Percentiles rank a stretch among this genome's conserved stretches.
Conservation (phyloP, 2,329 filamentous ascomycete species). For the Volutella citrinella region DNA sequence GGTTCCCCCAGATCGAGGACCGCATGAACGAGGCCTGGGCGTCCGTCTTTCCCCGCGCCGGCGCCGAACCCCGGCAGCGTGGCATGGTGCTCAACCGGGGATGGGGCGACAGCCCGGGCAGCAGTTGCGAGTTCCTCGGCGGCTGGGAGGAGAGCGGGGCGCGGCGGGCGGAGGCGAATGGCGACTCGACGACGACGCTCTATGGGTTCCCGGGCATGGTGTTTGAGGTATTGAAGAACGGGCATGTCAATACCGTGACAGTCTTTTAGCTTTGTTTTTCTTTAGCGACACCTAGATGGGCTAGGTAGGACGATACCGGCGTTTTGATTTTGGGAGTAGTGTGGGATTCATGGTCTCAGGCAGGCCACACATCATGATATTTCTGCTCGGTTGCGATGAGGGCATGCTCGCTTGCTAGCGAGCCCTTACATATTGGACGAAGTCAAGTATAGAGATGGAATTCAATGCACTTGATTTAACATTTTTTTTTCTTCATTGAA, state of each 20-base stretch:
- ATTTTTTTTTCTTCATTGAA: no score
- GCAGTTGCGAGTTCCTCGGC: conserved; percentile 80
- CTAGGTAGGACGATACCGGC: neutral
- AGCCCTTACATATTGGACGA: no score
- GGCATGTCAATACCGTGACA: conserved; percentile 82
- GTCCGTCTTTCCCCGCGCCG: conserved; percentile 56
- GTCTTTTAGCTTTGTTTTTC: no score
- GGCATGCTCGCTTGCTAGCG: no score
- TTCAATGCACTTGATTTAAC: no score
- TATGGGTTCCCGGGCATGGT: conserved; percentile 92
- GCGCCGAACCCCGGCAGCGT: conserved; percentile 50
- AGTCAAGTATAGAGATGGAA: no score
- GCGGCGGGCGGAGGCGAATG: conserved; percentile 52
- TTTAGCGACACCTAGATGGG: conserved; percentile 2
- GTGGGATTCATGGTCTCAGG: no score
- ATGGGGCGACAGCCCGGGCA: conserved; percentile 88
- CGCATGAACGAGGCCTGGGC: conserved; percentile 69
- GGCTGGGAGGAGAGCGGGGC: conserved; percentile 76
- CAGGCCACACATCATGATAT: neutral
- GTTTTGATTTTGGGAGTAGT: conserved; percentile 16
- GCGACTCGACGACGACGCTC: conserved; percentile 71
- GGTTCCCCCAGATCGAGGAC: conserved; percentile 70
- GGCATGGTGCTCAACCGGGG: conserved; percentile 90
- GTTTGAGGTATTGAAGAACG: conserved; percentile 95
- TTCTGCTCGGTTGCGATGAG: no score